Evolutionary conservation across 352 stramenopile genomes (phyloP).

Genomic region (Detonula confervacea): DNA sequence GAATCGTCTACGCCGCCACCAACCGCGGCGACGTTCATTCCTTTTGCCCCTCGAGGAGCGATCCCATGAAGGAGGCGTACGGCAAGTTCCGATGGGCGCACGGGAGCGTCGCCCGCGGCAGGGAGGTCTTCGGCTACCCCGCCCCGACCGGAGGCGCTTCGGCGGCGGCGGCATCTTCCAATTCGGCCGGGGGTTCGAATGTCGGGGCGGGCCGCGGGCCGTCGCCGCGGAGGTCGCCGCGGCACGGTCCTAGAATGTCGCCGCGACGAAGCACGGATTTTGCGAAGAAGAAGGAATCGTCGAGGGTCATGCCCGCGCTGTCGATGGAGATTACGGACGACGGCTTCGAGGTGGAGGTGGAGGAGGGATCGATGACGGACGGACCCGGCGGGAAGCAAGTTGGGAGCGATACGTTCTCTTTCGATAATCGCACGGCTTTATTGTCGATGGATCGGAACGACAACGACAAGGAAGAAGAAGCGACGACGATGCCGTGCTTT

Average conservation of each 20-base stretch:
- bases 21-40: constrained; percentile 40
- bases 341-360: background rate
- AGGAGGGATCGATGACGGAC: background rate
- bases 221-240: background rate
- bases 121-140: constrained; percentile 48
- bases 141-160: background rate
- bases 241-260: too few species aligned
- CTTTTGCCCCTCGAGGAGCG: constrained; percentile 30
- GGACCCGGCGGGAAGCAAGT: background rate
- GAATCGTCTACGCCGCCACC: constrained; percentile 31
- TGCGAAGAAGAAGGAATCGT: too few species aligned
- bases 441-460: too few species aligned
- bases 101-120: constrained; percentile 14
- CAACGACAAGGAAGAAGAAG: background rate
- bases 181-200: too few species aligned
- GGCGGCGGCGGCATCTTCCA: too few species aligned
- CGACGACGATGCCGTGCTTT: background rate
- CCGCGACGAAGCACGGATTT: too few species aligned
- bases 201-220: background rate
- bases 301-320: too few species aligned
- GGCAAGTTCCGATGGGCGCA: constrained; percentile 57
- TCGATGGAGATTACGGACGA: too few species aligned
- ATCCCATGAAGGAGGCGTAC: constrained; percentile 50
- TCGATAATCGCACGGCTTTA: too few species aligned
- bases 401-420: too few species aligned